Evolutionary conservation across 768 basidiomycete species (phyloP), one percentile per base, ranked within the genome.

Genomic region (Suillus subluteus): DNA sequence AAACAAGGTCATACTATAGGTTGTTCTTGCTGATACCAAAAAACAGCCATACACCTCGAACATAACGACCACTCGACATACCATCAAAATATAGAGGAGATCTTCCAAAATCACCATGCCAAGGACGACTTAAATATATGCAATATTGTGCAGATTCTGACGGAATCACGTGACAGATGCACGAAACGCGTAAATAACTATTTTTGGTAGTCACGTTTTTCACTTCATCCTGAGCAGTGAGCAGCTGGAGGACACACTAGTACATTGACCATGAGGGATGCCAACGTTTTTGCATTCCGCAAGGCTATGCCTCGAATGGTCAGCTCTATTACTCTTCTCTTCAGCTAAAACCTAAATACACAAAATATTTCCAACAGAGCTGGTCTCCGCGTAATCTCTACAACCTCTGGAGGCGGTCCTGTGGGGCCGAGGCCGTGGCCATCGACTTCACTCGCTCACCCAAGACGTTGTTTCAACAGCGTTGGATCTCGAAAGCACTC

Each of bases 321-420:
- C 65, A 37, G 84, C 70, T 43, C 23, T 11, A 55, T 66, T 32
- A 5, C 23, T 35, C 6, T 62, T 21, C 13, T 30, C 15, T 62
- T 52, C 26, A 58, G 21, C 61, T 46, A 11, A 50, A 40, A 38
- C 54, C 59, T 37, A 37, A 13, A 56, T 7, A n/a, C 35, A 12
- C 30, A 12, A 35, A 40, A 30, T 41, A 5, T 9, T n/a, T 52
- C 26, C 56, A 88, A 92, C 0, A 84, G 98, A 93, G 91, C 79
- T 99, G 97, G 97, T 81, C 87, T 13, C 87, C 90, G 0, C 87
- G 88, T 71, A 98, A 98, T 80, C 82, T 98, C 23, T 98, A 88
- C 84, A 96, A 95, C 79, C 84, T 98, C 58, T 94, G 90, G 88
- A 83, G 85, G 68, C 91, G 96, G 40, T 92, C 92, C 2, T 77